Evolutionary conservation across 129 eudicot species (phyloP), one percentile per base, ranked within the genome.

Genomic region (Calendula officinalis): DNA sequence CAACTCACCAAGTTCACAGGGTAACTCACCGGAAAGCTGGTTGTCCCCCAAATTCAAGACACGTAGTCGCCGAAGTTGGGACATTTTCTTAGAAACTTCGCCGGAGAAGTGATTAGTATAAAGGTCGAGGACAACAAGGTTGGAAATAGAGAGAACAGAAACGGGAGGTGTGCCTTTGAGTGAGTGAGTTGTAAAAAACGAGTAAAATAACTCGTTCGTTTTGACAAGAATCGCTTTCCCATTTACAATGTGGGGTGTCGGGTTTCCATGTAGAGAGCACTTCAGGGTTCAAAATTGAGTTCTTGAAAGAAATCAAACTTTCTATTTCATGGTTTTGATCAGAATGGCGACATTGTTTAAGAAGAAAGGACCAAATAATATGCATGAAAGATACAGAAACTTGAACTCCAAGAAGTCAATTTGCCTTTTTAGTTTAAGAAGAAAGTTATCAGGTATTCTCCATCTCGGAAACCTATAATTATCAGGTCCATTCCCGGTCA

Each of bases 211-310:
- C 83, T 45, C 66, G 79, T 39, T 66, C n/a, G 5, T 67, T 33
- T 5, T 69, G 46, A 66, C 95, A 87, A 8, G 13, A 59, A 8
- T 83, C 81, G n/a, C 95, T 90, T 30, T 69, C 53, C 90, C 90
- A 87, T 34, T 69, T 59, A 62, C 95, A 87, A 45, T 83, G 81
- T 1, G 82, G 34, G 39, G 73, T 60, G 4, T 48, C 10, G 3
- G 62, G 64, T 53, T 73, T 69, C 95, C 95, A 87, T 56, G 95
- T 49, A 15, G 50, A 11, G 34, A 87, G 78, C 35, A 47, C 5
- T 3, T 83, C 71, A 4, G 43, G n/a, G 70, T 85, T 72, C 60
- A 48, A 14, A 15, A 87, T 80, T 3, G 87, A 69, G 62, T 73
- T 36, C 51, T 70, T 81, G 83, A 87, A 87, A 9, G 81, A 69